Evolutionary conservation across 495 filamentous ascomycete species (phyloP).

Genomic region (Filosporella fistucella): DNA sequence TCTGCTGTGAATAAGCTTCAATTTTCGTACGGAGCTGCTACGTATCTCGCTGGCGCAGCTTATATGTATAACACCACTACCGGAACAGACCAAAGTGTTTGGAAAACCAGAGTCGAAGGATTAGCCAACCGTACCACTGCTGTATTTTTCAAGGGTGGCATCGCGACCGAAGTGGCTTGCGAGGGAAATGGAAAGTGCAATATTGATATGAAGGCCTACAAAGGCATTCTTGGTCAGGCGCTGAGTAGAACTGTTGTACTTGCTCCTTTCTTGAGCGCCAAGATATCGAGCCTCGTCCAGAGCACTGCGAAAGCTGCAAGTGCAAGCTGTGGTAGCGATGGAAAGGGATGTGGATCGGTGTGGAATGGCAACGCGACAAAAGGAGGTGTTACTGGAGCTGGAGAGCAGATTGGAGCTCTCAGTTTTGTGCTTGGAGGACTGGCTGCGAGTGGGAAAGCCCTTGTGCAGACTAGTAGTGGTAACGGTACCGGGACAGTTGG

Average conservation of each 20-base stretch:
- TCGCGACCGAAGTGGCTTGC: slow-evolving; percentile 68
- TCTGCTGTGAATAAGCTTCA: slow-evolving; percentile 55
- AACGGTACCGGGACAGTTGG: slow-evolving; percentile 10
- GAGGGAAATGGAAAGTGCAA: slow-evolving; percentile 62
- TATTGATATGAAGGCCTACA: slow-evolving; percentile 68
- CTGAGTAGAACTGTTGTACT: slow-evolving; percentile 61
- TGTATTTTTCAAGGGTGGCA: slow-evolving; percentile 52
- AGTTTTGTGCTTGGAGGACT: slow-evolving; percentile 64
- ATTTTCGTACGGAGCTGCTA: slow-evolving; percentile 75
- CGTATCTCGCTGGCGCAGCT: slow-evolving; percentile 67
- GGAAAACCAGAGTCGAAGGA: slow-evolving; percentile 53
- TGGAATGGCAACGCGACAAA: slow-evolving; percentile 49
- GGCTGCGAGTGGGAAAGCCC: slow-evolving; percentile 37
- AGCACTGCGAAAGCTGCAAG: slow-evolving; percentile 58
- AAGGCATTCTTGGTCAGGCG: slow-evolving; percentile 70
- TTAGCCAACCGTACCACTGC: slow-evolving; percentile 47
- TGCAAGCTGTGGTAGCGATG: slow-evolving; percentile 42
- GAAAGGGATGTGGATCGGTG: slow-evolving; percentile 40
- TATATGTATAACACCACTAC: slow-evolving; percentile 71
- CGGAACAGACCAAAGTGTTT: slow-evolving; percentile 47
- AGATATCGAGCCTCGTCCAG: slow-evolving; percentile 52
- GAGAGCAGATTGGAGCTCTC: slow-evolving; percentile 70
- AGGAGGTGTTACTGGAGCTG: slow-evolving; percentile 49
- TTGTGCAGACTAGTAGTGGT: slow-evolving; percentile 32
- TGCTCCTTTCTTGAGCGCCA: slow-evolving; percentile 54